Base-by-base conservation (phyloP, 1,139 yeast genomes). In the Yamadazyma mexicana region DNA sequence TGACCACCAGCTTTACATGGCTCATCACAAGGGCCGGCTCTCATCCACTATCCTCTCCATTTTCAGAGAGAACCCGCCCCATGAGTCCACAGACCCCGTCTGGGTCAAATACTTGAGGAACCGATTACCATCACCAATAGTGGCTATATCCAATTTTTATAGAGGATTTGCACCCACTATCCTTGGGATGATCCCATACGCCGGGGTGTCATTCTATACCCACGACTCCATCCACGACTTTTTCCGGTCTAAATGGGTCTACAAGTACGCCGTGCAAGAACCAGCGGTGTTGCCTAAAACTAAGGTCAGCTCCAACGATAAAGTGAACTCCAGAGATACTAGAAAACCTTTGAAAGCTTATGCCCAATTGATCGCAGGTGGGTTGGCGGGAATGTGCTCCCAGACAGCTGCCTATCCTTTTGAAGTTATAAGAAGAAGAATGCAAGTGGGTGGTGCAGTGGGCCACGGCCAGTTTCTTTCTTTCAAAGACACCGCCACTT, bases 391-490 rank as follows among this genome's bases (percentile, higher is more conserved):
- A 14, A 79, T 92, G 83, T 76, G 81, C 38, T 88, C 98, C 1
- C 99, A 94, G 63, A 89, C 98, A 0, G 95, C 98, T 0, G 92
- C 96, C 2, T 94, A 94, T 56, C 99, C 99, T 1, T 85, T 94
- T 50, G 99, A 94, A 63, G 96, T 92, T 32, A 79, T 92, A 20
- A 75, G 99, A 53, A 75, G 99, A 59, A 74, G 98, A 55, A 84
- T 94, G 88, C 99, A 94, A 64, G 98, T 94, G 15, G 89, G 95
- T 32, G 95, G 95, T 6, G 87, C 85, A 2, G 69, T 78, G 17
- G 77, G 80, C 48, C 77, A 80, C 47, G 87, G 87, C 25, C 74
- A 75, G 49, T 79, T 77, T 47, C 59, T 75, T 37, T 69, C 81
- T 14, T 78, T 84, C 50, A 70, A 71, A 40, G 56, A 66, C 37